Evolutionary conservation across 805 yeast genomes (phyloP).

Genomic region (Ogataea corticis): DNA sequence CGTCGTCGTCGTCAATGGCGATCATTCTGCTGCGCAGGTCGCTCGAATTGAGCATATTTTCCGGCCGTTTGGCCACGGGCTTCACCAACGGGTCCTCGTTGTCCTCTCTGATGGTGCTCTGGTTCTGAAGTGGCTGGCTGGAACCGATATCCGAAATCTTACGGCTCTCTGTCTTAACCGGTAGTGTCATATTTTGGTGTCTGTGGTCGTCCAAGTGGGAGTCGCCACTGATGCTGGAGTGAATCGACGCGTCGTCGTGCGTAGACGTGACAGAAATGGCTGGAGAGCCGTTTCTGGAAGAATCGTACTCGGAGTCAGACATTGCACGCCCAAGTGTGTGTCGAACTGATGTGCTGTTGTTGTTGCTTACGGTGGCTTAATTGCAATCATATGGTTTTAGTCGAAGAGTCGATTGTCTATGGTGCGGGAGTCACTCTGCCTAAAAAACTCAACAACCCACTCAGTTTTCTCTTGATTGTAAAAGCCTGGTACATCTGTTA

Average conservation of each 20-base stretch:
- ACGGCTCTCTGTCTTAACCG: conserved; percentile 33
- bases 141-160: conserved; percentile 1
- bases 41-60: conserved; percentile 27
- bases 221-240: conserved; percentile 38
- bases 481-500: conserved; percentile 6
- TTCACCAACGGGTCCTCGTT: conserved; percentile 1
- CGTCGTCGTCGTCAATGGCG: conserved; percentile 32
- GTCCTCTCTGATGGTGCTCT: conserved; percentile 14
- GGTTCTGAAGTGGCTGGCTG: conserved; percentile 1
- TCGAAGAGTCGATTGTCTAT: conserved; percentile 1
- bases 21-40: conserved; percentile 32
- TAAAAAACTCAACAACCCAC: conserved; percentile 4
- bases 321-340: conserved; percentile 14
- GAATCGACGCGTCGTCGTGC: conserved; percentile 33
- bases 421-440: conserved; percentile 5
- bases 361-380: conserved; percentile 16
- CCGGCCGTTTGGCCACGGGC: conserved; percentile 19
- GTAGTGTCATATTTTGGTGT: conserved; percentile 35
- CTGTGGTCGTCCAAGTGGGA: conserved; percentile 38
- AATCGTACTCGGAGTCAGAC: conserved; percentile 23
- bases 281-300: conserved; percentile 28
- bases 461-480: not conserved
- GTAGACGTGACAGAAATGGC: conserved; percentile 31
- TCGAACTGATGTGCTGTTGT: not conserved
- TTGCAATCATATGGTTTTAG: conserved; percentile 12